A percentile compares a stretch with the other conserved stretches of the same genome.
Conservation (phyloP, 371 early-diverging fungal genomes). For the Mortierella sp. region DNA sequence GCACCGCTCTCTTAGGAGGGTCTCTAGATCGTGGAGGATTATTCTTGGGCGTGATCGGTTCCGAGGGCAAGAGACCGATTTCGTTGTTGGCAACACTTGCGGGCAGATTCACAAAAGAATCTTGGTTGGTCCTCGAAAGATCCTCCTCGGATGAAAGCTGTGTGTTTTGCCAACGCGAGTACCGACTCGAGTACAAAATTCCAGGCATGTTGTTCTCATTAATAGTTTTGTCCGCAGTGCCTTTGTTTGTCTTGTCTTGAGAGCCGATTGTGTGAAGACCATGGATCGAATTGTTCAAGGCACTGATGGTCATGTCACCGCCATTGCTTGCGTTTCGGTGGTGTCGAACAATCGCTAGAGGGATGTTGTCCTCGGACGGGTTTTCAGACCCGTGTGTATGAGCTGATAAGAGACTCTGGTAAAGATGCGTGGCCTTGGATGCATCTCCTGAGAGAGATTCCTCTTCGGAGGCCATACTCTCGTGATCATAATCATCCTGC, state of each 20-base stretch:
- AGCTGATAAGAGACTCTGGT: too few relatives aligned
- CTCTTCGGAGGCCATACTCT: too few relatives aligned
- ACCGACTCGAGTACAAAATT: background rate
- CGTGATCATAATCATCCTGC: too few relatives aligned
- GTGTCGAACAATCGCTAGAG: too few relatives aligned
- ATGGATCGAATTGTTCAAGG: too few relatives aligned
- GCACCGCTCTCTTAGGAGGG: background rate
- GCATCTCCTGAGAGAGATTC: too few relatives aligned
- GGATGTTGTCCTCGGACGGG: too few relatives aligned
- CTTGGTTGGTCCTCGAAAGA: slow-evolving; percentile 18
- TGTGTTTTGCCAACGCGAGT: slow-evolving; percentile 25
- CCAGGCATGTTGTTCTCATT: background rate
- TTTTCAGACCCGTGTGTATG: too few relatives aligned
- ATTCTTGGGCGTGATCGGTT: slow-evolving; percentile 6
- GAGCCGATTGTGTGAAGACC: background rate
- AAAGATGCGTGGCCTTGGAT: too few relatives aligned
- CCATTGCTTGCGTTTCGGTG: too few relatives aligned
- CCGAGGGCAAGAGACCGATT: slow-evolving; percentile 10
- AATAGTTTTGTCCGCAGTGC: background rate
- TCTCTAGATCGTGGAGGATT: background rate
- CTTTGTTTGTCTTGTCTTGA: background rate
- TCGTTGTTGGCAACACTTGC: slow-evolving; percentile 8
- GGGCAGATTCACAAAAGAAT: slow-evolving; percentile 8
- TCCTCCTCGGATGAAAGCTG: slow-evolving; percentile 28
- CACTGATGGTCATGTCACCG: too few relatives aligned